These are phyloP conservation scores for Trypanosoma congolense DNA, from an alignment of 208 protist genomes.

Conservation along the genomic window DNA sequence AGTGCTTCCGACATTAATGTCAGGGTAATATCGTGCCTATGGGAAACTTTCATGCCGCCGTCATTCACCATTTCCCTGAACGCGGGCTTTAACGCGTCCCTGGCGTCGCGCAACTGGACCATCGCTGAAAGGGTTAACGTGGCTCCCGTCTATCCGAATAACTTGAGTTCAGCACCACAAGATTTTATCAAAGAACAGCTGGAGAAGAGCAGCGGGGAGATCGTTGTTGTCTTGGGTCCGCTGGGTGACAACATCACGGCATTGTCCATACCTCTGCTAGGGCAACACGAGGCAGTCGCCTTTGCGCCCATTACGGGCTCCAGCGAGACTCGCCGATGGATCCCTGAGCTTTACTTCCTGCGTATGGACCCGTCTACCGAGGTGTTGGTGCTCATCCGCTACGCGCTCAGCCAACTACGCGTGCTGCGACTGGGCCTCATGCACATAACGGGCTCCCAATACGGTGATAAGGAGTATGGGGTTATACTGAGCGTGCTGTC, in stretches of 20 bases:
- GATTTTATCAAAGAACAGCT: background rate
- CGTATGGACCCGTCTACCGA: constrained; percentile 30
- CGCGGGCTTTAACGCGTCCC: background rate
- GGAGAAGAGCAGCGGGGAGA: constrained; percentile 2
- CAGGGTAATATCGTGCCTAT: background rate
- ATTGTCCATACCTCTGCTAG: background rate
- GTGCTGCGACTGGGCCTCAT: constrained; percentile 29
- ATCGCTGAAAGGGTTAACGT: background rate
- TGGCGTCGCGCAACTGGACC: background rate
- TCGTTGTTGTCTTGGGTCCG: constrained; percentile 28
- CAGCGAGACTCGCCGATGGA: constrained; percentile 29
- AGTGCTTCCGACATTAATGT: background rate
- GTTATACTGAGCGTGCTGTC: constrained; percentile 11
- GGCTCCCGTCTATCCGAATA: background rate
- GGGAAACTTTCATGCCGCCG: background rate
- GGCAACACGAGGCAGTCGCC: background rate
- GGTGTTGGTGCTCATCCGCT: constrained; percentile 26
- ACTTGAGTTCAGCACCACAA: background rate
- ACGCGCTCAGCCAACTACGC: constrained; percentile 22
- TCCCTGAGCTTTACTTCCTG: constrained; percentile 34
- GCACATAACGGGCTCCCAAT: constrained; percentile 6
- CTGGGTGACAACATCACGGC: constrained; percentile 10
- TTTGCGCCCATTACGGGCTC: constrained; percentile 38
- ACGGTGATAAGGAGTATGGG: constrained; percentile 10
- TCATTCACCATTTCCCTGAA: background rate